A percentile compares a stretch with the other conserved stretches of the same genome.
Evolutionary conservation across 1,139 yeast species (phyloP).

Genomic region (Yarrowia galli): DNA sequence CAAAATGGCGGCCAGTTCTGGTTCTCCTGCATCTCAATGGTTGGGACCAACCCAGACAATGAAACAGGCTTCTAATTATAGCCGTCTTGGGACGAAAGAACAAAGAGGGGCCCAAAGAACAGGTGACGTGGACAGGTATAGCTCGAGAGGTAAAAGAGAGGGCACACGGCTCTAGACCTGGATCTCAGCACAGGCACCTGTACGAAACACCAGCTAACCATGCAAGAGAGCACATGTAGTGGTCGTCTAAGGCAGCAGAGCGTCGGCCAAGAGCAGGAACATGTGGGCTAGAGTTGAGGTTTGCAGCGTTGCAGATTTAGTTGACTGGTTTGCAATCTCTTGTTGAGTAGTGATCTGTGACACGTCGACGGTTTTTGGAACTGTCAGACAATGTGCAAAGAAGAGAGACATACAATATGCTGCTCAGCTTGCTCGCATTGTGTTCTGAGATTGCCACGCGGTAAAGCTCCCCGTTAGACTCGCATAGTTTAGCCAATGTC

Average conservation of each 20-base stretch:
- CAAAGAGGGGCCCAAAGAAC: background rate
- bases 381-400: no score
- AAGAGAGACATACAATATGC: background rate
- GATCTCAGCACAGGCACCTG: background rate
- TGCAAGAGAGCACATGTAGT: no score
- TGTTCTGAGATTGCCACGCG: background rate
- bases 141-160: background rate
- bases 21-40: constrained; percentile 7
- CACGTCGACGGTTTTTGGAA: background rate
- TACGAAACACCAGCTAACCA: background rate
- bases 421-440: background rate
- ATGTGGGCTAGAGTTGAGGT: no score
- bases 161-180: constrained; percentile 9
- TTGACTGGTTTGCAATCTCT: background rate
- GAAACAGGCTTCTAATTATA: constrained; percentile 28
- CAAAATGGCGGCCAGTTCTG: background rate
- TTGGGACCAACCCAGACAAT: constrained; percentile 6
- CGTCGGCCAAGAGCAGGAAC: no score
- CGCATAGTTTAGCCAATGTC: background rate
- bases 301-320: background rate
- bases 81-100: constrained; percentile 20
- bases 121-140: constrained; percentile 15
- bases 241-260: no score
- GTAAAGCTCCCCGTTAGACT: background rate
- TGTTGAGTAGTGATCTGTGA: constrained; percentile 1